Base-by-base conservation (phyloP, 345 rosid species). In the Acer negundo region DNA sequence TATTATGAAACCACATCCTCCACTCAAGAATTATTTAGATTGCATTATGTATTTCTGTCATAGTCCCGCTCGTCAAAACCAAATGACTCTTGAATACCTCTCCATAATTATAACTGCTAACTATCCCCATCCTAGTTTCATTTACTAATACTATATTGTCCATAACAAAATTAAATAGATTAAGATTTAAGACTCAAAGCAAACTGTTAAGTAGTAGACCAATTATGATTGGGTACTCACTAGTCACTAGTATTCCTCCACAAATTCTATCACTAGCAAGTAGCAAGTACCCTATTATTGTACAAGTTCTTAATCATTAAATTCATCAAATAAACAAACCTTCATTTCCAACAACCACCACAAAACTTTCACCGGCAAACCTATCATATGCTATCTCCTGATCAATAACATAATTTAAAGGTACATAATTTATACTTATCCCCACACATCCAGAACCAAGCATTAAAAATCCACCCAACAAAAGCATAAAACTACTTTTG, bases 191-290 rank as follows among this genome's bases (percentile, higher is more conserved):
- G 6, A 56, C 62, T 17, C 23, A n/a, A n/a, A 56, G 10, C 62
- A 19, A 56, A 56, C 1, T n/a, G 9, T 56, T 10, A 56, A 2
- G 7, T 13, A 17, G 10, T 6, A 56, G 7, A 35, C 38, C 38
- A 4, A 35, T 35, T 17, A n/a, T 15, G 17, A 53, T 53, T 16
- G 26, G 22, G n/a, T 4, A 59, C 10, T 35, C 6, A 5, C 0
- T 42, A 8, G 1, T 59, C 26, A 20, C 63, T 59, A 59, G 63
- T 59, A 59, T 8, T 59, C 26, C 63, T 59, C 63, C 58, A 53
- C 58, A 59, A 6, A 20, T 19, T 59, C 63, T 59, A 59, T 59
- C 63, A 59, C 26, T 59, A 59, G 63, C 63, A 59, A 59, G 63
- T 59, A 59, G 63, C 63, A 59, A 59, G 63, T n/a, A 9, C 12